Evolutionary conservation across 2,329 filamentous ascomycete genomes (phyloP).

Genomic region (Beauveria australis): DNA sequence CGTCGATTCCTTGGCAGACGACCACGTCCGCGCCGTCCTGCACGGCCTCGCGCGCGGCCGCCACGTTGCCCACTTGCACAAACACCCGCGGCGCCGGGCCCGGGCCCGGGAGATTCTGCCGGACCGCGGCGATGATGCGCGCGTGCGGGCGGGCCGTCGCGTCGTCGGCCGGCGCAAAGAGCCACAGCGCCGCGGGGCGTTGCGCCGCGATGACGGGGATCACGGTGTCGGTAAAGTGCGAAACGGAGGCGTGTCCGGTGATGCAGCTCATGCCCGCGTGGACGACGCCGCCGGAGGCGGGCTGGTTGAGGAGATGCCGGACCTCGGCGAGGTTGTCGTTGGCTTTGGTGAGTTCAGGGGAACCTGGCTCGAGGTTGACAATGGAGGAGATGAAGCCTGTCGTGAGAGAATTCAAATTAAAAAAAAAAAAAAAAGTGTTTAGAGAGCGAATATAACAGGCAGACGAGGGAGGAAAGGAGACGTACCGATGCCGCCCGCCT

Average conservation of each 20-base stretch:
- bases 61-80: constrained; percentile 54
- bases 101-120: constrained; percentile 12
- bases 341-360: constrained; percentile 25
- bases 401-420: not conserved
- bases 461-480: too few species aligned
- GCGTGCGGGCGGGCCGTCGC: constrained; percentile 30
- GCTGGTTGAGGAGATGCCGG: constrained; percentile 20
- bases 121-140: constrained; percentile 28
- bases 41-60: constrained; percentile 42
- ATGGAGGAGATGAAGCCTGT: constrained; percentile 27
- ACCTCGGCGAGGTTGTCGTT: constrained; percentile 23
- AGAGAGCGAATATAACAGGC: not conserved
- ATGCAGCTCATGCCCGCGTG: constrained; percentile 51
- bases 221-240: constrained; percentile 32
- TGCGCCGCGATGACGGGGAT: constrained; percentile 44
- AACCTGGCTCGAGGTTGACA: constrained; percentile 22
- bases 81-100: constrained; percentile 37
- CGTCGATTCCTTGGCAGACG: constrained; percentile 56
- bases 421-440: not conserved
- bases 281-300: constrained; percentile 41
- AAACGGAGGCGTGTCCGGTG: constrained; percentile 38
- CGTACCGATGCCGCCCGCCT: constrained; percentile 30
- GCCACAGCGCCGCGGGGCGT: constrained; percentile 54
- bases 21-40: constrained; percentile 46
- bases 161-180: constrained; percentile 49